These are phyloP conservation scores for Ogataea pignaliae DNA, from an alignment of 805 yeast genomes.

Conservation along the genomic window DNA sequence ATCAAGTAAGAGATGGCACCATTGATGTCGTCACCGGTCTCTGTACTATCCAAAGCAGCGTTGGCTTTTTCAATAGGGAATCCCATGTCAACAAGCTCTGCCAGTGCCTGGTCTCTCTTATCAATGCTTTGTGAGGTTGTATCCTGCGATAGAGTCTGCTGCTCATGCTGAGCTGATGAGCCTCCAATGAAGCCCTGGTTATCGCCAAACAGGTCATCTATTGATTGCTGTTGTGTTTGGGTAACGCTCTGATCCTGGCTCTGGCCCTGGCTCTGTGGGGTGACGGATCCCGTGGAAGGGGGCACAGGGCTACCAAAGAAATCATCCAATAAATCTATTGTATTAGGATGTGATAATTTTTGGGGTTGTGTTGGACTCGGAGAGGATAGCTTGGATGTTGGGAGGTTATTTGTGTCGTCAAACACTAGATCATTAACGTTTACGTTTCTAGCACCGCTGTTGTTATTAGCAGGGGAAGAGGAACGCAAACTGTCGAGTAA, in stretches of 20 bases:
- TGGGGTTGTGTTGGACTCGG: conserved; percentile 1
- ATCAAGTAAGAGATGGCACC: conserved; percentile 64
- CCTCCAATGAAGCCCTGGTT: background rate
- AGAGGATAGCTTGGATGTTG: background rate
- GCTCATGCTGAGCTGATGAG: background rate
- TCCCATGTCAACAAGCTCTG: conserved; percentile 77
- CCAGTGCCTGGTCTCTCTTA: conserved; percentile 47
- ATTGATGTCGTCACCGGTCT: conserved; percentile 52
- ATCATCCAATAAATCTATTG: conserved; percentile 3
- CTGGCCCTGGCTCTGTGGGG: background rate
- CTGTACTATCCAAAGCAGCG: conserved; percentile 50
- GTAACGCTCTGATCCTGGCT: background rate
- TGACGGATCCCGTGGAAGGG: background rate
- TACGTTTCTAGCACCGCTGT: background rate
- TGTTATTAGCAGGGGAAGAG: conserved; percentile 3
- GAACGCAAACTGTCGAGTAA: conserved; percentile 25
- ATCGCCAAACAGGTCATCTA: background rate
- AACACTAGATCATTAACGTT: conserved; percentile 1
- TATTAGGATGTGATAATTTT: background rate
- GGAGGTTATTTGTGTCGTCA: background rate
- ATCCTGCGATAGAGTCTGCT: background rate
- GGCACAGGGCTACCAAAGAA: conserved; percentile 1
- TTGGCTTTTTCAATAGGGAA: conserved; percentile 58
- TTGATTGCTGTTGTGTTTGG: background rate
- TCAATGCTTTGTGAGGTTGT: background rate